Conservation (phyloP, 352 stramenopile genomes). For the Pythium sukuiense region DNA sequence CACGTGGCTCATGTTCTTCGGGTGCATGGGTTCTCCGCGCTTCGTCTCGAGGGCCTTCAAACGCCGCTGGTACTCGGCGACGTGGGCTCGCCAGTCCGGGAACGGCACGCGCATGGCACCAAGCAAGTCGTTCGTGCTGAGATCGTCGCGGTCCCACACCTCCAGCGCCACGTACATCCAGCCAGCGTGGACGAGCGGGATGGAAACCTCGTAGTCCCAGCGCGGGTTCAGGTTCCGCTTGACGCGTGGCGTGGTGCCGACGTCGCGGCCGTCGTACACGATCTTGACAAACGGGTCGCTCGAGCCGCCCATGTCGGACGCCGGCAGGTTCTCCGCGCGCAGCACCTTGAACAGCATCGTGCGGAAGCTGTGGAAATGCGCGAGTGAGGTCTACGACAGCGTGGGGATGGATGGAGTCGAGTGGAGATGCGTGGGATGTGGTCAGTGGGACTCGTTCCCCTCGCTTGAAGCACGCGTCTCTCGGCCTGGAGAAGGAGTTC, state of each 20-base stretch:
- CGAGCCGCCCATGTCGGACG: constrained; percentile 57
- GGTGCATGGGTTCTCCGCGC: no score
- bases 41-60: constrained; percentile 22
- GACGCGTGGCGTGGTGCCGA: constrained; percentile 66
- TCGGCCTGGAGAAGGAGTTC: neutral
- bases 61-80: constrained; percentile 42
- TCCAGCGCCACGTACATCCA: constrained; percentile 75
- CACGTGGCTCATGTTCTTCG: no score
- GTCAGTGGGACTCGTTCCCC: neutral
- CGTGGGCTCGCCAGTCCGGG: constrained; percentile 56
- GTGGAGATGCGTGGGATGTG: neutral
- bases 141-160: constrained; percentile 71
- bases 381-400: neutral
- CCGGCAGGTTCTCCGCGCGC: constrained; percentile 68
- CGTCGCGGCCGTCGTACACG: constrained; percentile 72
- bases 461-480: constrained; percentile 1
- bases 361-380: no score
- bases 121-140: constrained; percentile 65
- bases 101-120: constrained; percentile 71
- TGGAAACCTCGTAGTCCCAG: constrained; percentile 65
- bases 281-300: constrained; percentile 79
- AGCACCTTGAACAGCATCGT: constrained; percentile 79
- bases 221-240: constrained; percentile 71
- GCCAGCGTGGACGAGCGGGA: constrained; percentile 54
- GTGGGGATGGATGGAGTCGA: no score